Evolutionary conservation across 768 basidiomycete species (phyloP), one percentile per base, ranked within the genome.

Genomic region (Clathrus columnatus): DNA sequence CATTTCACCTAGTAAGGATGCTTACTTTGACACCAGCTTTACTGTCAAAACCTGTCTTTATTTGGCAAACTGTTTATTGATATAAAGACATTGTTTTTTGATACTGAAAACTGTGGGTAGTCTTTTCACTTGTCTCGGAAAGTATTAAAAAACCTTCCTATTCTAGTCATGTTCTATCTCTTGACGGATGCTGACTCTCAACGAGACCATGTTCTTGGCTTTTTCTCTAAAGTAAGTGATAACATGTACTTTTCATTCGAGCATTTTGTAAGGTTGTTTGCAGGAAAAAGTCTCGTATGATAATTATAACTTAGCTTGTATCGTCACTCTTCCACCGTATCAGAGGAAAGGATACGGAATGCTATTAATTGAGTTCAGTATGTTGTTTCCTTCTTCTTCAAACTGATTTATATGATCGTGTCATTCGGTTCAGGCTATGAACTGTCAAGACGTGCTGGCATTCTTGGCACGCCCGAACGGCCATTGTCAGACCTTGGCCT

Each of bases 61-160:
- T 98, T 97, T 64, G 95, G 94, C 27, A 98, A 98, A 69, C 75
- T 98, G n/a, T 98, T 99, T 68, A 97, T 98, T 64, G 96, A 98
- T 63, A 87, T 94, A 59, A 99, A 99, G 71, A 95, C 94, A 10
- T 71, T 94, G 16, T 94, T 90, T 69, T 95, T 91, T 64, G 91
- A 94, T 63, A 83, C 82, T 57, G 87, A 91, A 61, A 88, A 87
- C 62, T 90, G 91, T 89, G 60, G 58, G 86, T 63, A 2, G 11
- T 18, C 24, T n/a, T 3, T 4, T 36, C 52, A 28, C 20, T 26
- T 56, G 29, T 24, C 20, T 5, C 43, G 47, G n/a, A 50, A 6
- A 56, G 21, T 7, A 42, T 55, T 28, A 20, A 51, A 57, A 47
- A 59, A 29, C n/a, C 7, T 16, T 18, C 20, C 17, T 47, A 7